Conservation (phyloP, 225 moss, liverwort and hornwort genomes). For the Anthoceros angustus region DNA sequence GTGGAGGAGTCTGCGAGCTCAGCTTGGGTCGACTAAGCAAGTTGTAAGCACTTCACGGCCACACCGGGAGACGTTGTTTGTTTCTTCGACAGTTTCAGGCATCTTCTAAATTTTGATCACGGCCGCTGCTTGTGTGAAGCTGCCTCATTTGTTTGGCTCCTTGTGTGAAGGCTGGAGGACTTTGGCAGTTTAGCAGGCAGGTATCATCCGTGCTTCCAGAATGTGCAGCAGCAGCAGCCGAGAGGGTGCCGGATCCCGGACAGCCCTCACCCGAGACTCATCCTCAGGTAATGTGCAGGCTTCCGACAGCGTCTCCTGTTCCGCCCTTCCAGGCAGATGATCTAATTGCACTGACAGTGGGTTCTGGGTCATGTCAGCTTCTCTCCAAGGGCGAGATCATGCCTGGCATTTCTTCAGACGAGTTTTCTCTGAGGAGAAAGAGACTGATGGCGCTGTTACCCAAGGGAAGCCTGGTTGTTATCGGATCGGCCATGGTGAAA, state of each 20-base stretch:
- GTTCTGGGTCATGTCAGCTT: conserved; percentile 33
- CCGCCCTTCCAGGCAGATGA: not conserved
- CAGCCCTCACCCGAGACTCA: conserved; percentile 73
- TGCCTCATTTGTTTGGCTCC: too few species aligned
- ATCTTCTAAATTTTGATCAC: too few species aligned
- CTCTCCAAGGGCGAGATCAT: conserved; percentile 58
- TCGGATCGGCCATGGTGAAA: conserved; percentile 60
- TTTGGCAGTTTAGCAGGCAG: not conserved
- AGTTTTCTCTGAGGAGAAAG: conserved; percentile 55
- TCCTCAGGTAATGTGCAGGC: conserved; percentile 43
- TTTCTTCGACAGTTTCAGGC: too few species aligned
- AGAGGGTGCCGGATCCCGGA: conserved; percentile 42
- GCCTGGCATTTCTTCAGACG: conserved; percentile 56
- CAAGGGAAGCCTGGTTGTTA: conserved; percentile 68
- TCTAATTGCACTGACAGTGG: conserved; percentile 7
- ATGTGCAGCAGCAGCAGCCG: not conserved
- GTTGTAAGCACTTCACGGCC: too few species aligned
- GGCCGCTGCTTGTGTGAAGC: too few species aligned
- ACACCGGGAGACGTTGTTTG: too few species aligned
- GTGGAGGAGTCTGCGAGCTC: too few species aligned
- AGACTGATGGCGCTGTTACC: conserved; percentile 56
- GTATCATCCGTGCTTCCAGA: too few species aligned
- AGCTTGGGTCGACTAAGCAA: too few species aligned
- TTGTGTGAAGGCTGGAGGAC: not conserved
- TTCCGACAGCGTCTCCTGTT: not conserved